phyloP scores from a whole-genome alignment of 768 basidiomycete genomes.

The Termitomyces sp. region DNA sequence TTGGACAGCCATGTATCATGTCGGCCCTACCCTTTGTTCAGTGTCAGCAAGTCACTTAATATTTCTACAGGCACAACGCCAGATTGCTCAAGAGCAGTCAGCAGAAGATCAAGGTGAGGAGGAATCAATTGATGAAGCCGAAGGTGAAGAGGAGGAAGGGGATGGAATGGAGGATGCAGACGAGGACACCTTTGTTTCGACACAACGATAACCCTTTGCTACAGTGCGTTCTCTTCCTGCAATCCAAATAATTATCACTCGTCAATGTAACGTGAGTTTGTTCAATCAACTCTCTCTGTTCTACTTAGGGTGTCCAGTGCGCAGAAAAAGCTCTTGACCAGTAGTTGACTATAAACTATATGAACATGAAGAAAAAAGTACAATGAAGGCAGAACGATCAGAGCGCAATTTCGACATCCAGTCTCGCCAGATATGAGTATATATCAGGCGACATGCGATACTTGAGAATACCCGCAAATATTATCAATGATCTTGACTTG shows the following conservation, averaged over 20 bases:
- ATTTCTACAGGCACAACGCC: conserved; percentile 26
- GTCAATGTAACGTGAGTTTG: not conserved
- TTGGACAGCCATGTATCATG: conserved; percentile 84
- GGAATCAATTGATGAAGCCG: conserved; percentile 2
- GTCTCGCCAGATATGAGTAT: conserved; percentile 78
- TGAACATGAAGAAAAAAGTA: not conserved
- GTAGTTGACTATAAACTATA: not conserved
- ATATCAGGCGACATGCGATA: conserved; percentile 89
- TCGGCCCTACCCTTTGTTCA: conserved; percentile 24
- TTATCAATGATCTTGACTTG: conserved; percentile 81
- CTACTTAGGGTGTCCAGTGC: not conserved
- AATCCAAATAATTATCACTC: not conserved
- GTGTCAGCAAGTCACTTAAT: not conserved
- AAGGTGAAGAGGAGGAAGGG: conserved; percentile 18
- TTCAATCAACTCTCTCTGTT: not conserved
- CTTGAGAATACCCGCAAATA: conserved; percentile 83
- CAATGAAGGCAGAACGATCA: conserved; percentile 23
- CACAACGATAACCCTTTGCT: conserved; percentile 27
- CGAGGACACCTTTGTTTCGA: conserved; percentile 27
- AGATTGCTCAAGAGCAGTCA: conserved; percentile 13
- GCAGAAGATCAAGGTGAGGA: conserved; percentile 16
- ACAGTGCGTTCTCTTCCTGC: not conserved
- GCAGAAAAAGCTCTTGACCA: not conserved
- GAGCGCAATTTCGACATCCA: conserved; percentile 83
- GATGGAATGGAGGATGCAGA: conserved; percentile 25